Evolutionary conservation across 352 stramenopile species (phyloP).

Genomic region (Phytophthora pluvialis): DNA sequence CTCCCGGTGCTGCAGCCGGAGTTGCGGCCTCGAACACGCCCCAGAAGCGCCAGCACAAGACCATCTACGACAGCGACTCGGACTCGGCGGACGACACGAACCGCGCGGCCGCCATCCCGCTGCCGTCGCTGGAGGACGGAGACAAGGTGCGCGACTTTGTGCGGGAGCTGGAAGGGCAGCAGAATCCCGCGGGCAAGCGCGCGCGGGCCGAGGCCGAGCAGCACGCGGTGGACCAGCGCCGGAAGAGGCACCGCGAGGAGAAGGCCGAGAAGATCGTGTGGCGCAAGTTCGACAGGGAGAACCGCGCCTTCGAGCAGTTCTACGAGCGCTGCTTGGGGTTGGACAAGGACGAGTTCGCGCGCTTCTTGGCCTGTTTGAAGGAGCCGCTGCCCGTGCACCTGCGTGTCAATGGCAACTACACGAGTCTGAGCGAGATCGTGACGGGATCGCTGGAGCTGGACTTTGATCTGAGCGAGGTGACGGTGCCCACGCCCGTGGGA

Average conservation of each 20-base stretch:
- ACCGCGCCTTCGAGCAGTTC: constrained; percentile 82
- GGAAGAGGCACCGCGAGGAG: constrained; percentile 65
- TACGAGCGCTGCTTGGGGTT: constrained; percentile 83
- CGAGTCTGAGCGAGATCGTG: constrained; percentile 82
- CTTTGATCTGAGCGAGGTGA: constrained; percentile 63
- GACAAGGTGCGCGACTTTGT: constrained; percentile 71
- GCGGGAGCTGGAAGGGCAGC: constrained; percentile 44
- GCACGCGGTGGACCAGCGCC: constrained; percentile 56
- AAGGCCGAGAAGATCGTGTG: constrained; percentile 89
- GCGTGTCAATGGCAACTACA: constrained; percentile 88
- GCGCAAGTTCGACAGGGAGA: constrained; percentile 89
- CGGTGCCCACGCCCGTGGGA: constrained; percentile 58
- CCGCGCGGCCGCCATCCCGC: constrained; percentile 45
- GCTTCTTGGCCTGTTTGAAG: constrained; percentile 82
- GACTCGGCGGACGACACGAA: constrained; percentile 51
- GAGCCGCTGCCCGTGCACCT: constrained; percentile 84
- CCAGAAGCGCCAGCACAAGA: constrained; percentile 29
- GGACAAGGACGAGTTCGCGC: constrained; percentile 72
- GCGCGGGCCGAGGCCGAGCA: constrained; percentile 60
- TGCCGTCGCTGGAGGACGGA: constrained; percentile 72
- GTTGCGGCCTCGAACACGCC: not conserved
- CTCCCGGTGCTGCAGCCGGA: not conserved
- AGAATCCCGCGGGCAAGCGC: constrained; percentile 47
- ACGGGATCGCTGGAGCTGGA: constrained; percentile 74
- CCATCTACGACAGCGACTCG: constrained; percentile 47